Percentiles rank a stretch among this genome's conserved stretches.
phyloP scores from a whole-genome alignment of 164 flowering plant genomes.

The Vitis riparia region DNA sequence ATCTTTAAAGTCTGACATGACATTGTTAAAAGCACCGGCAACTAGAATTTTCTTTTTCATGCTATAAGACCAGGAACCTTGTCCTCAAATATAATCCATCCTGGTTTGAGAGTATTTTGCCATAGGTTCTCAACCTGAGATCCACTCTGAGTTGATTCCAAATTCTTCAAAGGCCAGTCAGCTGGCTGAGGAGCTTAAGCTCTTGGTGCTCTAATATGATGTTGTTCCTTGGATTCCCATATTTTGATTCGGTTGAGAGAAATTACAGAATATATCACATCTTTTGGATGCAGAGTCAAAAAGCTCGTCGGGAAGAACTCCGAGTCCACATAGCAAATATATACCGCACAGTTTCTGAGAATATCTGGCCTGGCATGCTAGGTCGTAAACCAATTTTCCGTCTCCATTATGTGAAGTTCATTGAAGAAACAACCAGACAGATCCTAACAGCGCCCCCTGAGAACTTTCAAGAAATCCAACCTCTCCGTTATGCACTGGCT shows the following conservation, averaged over 20 bases:
- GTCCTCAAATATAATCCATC: no score
- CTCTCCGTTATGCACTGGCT: slow-evolving; percentile 93
- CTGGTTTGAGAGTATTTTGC: no score
- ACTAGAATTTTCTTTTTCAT: no score
- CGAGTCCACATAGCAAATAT: slow-evolving; percentile 91
- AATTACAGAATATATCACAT: background rate
- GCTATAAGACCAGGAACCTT: no score
- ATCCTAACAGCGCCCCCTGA: slow-evolving; percentile 60
- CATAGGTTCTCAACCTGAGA: no score
- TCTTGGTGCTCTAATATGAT: background rate
- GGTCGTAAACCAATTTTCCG: slow-evolving; percentile 78
- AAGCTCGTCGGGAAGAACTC: slow-evolving; percentile 89
- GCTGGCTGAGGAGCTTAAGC: no score
- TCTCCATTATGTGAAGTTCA: slow-evolving; percentile 84
- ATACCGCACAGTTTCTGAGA: slow-evolving; percentile 88
- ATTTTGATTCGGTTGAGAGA: slow-evolving; percentile 2
- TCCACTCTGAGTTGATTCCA: no score
- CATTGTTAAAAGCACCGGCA: no score
- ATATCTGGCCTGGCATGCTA: slow-evolving; percentile 93
- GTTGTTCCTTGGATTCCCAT: background rate
- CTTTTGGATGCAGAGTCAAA: slow-evolving; percentile 69
- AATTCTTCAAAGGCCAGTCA: no score
- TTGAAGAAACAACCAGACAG: slow-evolving; percentile 80
- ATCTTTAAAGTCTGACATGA: no score
- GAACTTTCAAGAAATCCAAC: slow-evolving; percentile 88